Evolutionary conservation across 1,284 basidiomycete species (phyloP).

Genomic region (Mycena sp.): DNA sequence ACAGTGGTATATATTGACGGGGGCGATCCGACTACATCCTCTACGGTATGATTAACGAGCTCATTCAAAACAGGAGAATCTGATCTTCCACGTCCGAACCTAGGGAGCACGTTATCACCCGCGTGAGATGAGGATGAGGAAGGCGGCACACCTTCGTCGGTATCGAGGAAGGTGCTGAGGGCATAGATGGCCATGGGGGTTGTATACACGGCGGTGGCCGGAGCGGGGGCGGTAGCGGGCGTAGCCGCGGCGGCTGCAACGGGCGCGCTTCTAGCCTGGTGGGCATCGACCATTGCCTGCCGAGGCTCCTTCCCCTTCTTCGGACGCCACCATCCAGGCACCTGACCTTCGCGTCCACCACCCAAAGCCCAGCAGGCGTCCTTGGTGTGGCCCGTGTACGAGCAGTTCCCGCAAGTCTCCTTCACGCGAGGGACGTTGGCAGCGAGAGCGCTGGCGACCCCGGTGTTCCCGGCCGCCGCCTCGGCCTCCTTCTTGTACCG

Average conservation of each 20-base stretch:
- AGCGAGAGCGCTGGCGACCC: background rate
- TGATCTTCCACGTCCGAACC: background rate
- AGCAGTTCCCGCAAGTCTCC: background rate
- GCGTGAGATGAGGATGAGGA: background rate
- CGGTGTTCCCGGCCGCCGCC: background rate
- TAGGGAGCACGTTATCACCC: background rate
- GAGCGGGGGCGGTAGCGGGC: background rate
- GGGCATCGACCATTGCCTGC: background rate
- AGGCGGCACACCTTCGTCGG: background rate
- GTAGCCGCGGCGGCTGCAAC: background rate
- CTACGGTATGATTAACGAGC: background rate
- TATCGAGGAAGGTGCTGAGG: background rate
- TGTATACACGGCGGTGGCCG: background rate
- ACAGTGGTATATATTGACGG: background rate
- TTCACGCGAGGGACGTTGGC: background rate
- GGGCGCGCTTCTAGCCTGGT: background rate
- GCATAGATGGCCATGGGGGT: background rate
- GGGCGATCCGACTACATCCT: background rate
- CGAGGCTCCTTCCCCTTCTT: background rate
- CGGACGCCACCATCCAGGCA: background rate
- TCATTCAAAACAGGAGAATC: conserved; percentile 12
- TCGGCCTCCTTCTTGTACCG: background rate
- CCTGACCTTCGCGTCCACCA: background rate
- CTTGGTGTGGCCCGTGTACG: background rate
- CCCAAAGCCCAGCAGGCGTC: background rate